phyloP scores from a whole-genome alignment of 164 flowering plant species.

The Chimonanthus praecox region DNA sequence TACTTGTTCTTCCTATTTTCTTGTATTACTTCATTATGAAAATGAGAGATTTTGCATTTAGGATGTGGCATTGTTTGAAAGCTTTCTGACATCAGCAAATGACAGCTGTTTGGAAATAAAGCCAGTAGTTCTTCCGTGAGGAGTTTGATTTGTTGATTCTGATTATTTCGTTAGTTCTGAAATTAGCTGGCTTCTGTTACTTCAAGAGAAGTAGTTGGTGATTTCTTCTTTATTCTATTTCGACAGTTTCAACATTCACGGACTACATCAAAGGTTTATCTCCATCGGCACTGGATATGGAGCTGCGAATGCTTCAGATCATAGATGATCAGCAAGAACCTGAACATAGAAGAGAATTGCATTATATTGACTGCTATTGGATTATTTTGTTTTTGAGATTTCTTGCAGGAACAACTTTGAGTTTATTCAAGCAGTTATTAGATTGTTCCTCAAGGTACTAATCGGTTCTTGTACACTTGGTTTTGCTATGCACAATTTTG shows the following conservation, averaged over 20 bases:
- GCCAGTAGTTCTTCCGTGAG: too few species aligned
- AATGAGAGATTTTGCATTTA: too few species aligned
- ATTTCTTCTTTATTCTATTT: background rate
- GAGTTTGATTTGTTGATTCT: background rate
- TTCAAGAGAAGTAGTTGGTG: background rate
- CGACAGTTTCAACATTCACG: slow-evolving; percentile 76
- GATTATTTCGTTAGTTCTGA: background rate
- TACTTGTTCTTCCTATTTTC: too few species aligned
- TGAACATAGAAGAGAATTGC: slow-evolving; percentile 53
- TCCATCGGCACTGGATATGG: slow-evolving; percentile 86
- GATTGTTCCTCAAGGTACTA: slow-evolving; percentile 78
- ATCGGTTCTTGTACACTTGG: background rate
- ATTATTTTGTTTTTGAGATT: slow-evolving; percentile 71
- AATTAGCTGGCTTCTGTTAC: background rate
- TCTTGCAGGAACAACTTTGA: slow-evolving; percentile 81
- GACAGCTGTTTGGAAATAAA: too few species aligned
- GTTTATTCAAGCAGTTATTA: slow-evolving; percentile 79
- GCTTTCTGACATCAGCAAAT: too few species aligned
- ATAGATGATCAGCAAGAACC: slow-evolving; percentile 63
- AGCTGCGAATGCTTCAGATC: slow-evolving; percentile 89
- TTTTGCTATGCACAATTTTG: background rate
- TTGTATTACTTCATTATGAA: too few species aligned
- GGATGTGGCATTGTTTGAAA: too few species aligned
- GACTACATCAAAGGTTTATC: slow-evolving; percentile 78
- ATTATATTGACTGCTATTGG: slow-evolving; percentile 64